phyloP scores from a whole-genome alignment of 2,329 filamentous ascomycete species.

The Alternaria ethzedia region DNA sequence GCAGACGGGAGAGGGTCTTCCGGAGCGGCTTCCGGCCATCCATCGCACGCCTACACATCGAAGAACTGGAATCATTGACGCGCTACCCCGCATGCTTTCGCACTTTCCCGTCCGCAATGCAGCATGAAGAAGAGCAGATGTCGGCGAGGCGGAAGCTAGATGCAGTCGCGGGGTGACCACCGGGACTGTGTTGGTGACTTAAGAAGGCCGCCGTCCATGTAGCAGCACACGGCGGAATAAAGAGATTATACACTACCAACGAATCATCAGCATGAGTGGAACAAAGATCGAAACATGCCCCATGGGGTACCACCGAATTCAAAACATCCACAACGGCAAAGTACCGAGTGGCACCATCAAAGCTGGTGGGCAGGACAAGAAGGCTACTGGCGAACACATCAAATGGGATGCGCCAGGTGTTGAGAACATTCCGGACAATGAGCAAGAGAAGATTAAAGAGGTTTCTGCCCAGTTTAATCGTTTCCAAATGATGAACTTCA shows the following conservation, averaged over 20 bases:
- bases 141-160: slow-evolving; percentile 18
- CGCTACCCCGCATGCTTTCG: slow-evolving; percentile 20
- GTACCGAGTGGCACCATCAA: slow-evolving; percentile 32
- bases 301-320: slow-evolving; percentile 29
- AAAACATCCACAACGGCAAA: slow-evolving; percentile 37
- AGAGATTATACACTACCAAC: background rate
- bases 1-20: background rate
- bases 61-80: slow-evolving; percentile 16
- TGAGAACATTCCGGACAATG: slow-evolving; percentile 48
- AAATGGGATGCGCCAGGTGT: slow-evolving; percentile 52
- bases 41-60: background rate
- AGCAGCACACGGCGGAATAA: background rate
- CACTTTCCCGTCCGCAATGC: background rate
- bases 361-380: slow-evolving; percentile 31
- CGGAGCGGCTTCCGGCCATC: slow-evolving; percentile 15
- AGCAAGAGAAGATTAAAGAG: slow-evolving; percentile 54
- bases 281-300: slow-evolving; percentile 25
- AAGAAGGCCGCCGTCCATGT: background rate
- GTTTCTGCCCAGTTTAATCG: slow-evolving; percentile 56
- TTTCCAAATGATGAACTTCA: slow-evolving; percentile 55
- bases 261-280: slow-evolving; percentile 15
- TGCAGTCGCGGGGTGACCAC: background rate
- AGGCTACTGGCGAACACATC: slow-evolving; percentile 47
- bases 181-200: background rate
- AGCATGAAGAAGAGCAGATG: background rate